Percentiles rank a stretch among this genome's conserved stretches.
Conservation (phyloP, 2,329 filamentous ascomycete genomes). For the Aspergillus ochraceoroseus region DNA sequence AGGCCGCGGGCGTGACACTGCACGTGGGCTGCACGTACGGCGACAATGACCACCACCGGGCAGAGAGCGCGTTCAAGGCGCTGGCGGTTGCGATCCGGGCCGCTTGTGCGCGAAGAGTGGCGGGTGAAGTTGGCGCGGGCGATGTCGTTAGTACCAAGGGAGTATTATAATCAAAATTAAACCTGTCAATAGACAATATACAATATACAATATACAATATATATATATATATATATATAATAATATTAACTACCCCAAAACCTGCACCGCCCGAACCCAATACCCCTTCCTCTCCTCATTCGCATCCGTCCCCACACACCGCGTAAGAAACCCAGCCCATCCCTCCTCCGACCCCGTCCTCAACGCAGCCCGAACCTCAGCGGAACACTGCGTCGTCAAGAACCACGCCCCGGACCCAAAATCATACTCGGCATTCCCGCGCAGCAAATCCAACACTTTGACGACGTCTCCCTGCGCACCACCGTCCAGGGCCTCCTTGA, state of each 20-base stretch:
- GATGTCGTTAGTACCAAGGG: constrained; percentile 97
- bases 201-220: not conserved
- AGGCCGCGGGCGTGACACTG: constrained; percentile 82
- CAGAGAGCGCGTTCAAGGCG: constrained; percentile 96
- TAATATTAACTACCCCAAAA: constrained; percentile 33
- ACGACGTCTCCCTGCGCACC: constrained; percentile 40
- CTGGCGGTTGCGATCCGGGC: constrained; percentile 77
- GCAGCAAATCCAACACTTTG: constrained; percentile 49
- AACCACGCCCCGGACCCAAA: constrained; percentile 62
- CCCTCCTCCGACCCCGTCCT: constrained; percentile 47
- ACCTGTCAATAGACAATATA: not conserved
- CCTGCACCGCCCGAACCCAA: constrained; percentile 48
- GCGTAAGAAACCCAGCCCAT: constrained; percentile 51
- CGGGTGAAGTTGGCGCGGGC: constrained; percentile 76
- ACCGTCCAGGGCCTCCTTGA: constrained; percentile 35
- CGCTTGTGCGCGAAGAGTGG: constrained; percentile 67
- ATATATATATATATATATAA: constrained; percentile 11
- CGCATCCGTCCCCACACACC: constrained; percentile 51
- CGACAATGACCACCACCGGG: constrained; percentile 90
- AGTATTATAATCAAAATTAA: constrained; percentile 55
- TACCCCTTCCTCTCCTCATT: constrained; percentile 46
- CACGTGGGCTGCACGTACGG: constrained; percentile 91
- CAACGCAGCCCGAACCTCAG: constrained; percentile 43
- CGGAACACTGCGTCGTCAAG: constrained; percentile 51
- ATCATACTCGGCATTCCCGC: constrained; percentile 46